Percentiles rank a stretch among this genome's conserved stretches.
These are phyloP conservation scores for Haematococcus lacustris DNA, from an alignment of 139 green algal genomes.

Conservation along the genomic window DNA sequence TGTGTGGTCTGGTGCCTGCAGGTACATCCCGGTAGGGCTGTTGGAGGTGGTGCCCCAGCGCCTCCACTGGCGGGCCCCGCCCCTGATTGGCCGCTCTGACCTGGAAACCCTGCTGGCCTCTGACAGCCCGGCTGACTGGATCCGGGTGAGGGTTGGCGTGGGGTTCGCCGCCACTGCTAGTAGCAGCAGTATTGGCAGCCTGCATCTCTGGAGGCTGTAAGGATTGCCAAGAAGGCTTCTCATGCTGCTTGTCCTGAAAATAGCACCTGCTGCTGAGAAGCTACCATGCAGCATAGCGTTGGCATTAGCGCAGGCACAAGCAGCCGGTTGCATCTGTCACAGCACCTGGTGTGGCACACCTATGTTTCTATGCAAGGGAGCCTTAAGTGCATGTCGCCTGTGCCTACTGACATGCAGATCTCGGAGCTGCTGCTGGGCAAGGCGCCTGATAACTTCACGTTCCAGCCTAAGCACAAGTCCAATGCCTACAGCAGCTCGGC, in stretches of 20 bases:
- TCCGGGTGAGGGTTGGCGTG: constrained; percentile 35
- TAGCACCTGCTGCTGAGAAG: background rate
- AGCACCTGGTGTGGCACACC: background rate
- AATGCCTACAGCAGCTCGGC: constrained; percentile 26
- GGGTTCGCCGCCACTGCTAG: background rate
- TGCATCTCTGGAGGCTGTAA: too few relatives aligned
- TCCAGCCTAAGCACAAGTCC: constrained; percentile 86
- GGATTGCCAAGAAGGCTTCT: background rate
- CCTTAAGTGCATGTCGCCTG: background rate
- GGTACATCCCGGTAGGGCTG: constrained; percentile 91
- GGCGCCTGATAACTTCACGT: constrained; percentile 60
- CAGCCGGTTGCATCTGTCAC: background rate
- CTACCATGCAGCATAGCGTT: background rate
- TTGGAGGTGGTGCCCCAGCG: constrained; percentile 73
- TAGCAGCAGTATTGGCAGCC: too few relatives aligned
- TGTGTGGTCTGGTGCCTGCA: constrained; percentile 2
- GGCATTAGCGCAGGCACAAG: background rate
- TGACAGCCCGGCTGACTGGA: constrained; percentile 63
- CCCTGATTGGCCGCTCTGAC: constrained; percentile 59
- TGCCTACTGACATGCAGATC: constrained; percentile 22
- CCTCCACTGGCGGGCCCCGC: constrained; percentile 69
- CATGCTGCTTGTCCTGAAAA: background rate
- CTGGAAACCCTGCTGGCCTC: constrained; percentile 81
- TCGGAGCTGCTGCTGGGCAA: constrained; percentile 90
- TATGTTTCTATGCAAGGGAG: background rate